Evolutionary conservation across 1,284 basidiomycete species (phyloP).

Genomic region (Sphagnurus paluster): DNA sequence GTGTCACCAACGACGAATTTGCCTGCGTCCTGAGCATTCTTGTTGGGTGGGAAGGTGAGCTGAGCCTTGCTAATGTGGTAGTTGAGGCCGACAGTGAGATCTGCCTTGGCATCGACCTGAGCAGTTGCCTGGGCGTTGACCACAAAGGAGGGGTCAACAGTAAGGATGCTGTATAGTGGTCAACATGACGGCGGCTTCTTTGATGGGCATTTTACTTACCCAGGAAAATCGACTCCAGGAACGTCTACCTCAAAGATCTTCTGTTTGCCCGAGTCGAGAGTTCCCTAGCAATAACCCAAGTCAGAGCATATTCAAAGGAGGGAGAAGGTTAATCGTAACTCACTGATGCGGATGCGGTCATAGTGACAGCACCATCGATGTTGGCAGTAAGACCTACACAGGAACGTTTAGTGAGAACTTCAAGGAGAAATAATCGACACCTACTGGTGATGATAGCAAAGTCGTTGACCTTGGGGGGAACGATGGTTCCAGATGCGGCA

Average conservation of each 20-base stretch:
- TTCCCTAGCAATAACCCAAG: too few relatives aligned
- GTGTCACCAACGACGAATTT: constrained; percentile 27
- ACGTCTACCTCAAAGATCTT: constrained; percentile 20
- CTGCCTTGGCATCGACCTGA: constrained; percentile 34
- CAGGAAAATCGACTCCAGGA: constrained; percentile 25
- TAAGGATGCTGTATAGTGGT: constrained; percentile 29
- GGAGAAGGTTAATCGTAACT: too few relatives aligned
- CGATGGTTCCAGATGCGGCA: constrained; percentile 39
- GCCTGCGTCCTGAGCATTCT: constrained; percentile 22
- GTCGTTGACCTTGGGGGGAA: constrained; percentile 37
- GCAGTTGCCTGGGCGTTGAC: constrained; percentile 34
- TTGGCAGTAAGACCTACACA: constrained; percentile 28
- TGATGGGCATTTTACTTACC: constrained; percentile 8
- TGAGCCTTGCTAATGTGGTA: constrained; percentile 36
- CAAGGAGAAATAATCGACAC: too few relatives aligned
- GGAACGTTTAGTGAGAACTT: too few relatives aligned
- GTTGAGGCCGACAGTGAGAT: constrained; percentile 37
- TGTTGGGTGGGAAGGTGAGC: constrained; percentile 43
- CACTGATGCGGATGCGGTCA: too few relatives aligned
- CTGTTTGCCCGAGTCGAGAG: constrained; percentile 22
- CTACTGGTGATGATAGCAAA: too few relatives aligned
- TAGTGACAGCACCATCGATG: constrained; percentile 31
- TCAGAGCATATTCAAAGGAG: too few relatives aligned
- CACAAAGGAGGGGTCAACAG: constrained; percentile 38
- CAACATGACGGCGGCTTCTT: neutral